phyloP scores from a whole-genome alignment of 2,329 filamentous ascomycete species.

The Trichoderma citrinoviride region DNA sequence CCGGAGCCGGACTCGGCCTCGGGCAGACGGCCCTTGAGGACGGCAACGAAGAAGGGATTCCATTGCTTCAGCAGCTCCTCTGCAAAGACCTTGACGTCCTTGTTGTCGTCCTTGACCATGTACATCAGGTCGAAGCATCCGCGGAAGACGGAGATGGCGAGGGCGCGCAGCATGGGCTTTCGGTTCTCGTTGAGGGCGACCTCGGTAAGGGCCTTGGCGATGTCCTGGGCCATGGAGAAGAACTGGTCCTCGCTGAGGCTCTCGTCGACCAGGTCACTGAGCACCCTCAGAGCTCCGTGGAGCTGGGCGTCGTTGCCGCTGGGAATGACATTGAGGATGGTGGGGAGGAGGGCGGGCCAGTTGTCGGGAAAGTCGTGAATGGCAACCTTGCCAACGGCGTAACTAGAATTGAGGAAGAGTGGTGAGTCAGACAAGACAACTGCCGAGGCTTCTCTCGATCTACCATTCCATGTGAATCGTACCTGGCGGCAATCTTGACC shows the following conservation, averaged over 20 bases:
- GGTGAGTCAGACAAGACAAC: too few relatives aligned
- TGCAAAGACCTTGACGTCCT: constrained; percentile 82
- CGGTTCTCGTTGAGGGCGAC: constrained; percentile 74
- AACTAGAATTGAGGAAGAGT: constrained; percentile 40
- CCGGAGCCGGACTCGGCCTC: constrained; percentile 51
- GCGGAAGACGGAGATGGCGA: constrained; percentile 87
- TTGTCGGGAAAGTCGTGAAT: constrained; percentile 89
- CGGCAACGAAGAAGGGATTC: constrained; percentile 83
- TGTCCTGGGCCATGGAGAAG: constrained; percentile 81
- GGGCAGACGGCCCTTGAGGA: constrained; percentile 73
- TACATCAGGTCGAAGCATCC: constrained; percentile 93
- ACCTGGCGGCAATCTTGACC: constrained; percentile 85
- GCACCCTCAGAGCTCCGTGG: constrained; percentile 84
- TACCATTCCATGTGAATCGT: constrained; percentile 38
- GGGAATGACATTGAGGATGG: constrained; percentile 73
- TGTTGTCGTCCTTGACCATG: constrained; percentile 90
- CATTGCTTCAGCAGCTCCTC: constrained; percentile 80
- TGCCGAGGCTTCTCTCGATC: too few relatives aligned
- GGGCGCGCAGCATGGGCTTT: constrained; percentile 72
- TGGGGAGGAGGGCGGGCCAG: constrained; percentile 86
- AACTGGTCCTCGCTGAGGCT: constrained; percentile 93
- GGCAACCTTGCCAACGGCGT: constrained; percentile 88
- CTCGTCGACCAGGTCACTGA: constrained; percentile 88
- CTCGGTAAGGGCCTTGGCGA: constrained; percentile 79
- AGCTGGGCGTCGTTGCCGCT: constrained; percentile 74